phyloP scores from a whole-genome alignment of 345 rosid genomes.

The Syzygium jambos region DNA sequence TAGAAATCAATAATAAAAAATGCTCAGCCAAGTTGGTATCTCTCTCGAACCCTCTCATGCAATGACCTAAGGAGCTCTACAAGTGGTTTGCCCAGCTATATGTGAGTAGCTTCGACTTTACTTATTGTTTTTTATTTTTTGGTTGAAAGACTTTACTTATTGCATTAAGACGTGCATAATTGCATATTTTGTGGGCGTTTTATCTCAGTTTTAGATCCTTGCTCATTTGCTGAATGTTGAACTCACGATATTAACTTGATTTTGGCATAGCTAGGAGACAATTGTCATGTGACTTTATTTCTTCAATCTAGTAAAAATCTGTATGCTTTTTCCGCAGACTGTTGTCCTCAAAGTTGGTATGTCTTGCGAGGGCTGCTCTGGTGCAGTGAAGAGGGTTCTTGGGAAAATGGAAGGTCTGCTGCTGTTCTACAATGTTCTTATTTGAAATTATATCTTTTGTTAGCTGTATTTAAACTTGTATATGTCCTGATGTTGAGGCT shows the following conservation, averaged over 20 bases:
- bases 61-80: not conserved
- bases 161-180: not conserved
- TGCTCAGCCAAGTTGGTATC: not conserved
- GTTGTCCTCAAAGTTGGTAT: constrained; percentile 76
- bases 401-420: constrained; percentile 78
- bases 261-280: not conserved
- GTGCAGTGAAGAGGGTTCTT: constrained; percentile 80
- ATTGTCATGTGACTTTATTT: not conserved
- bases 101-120: not conserved
- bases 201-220: not conserved
- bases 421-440: not conserved
- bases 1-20: not conserved
- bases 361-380: constrained; percentile 78
- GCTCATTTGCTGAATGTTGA: not conserved
- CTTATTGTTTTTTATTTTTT: not conserved
- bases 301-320: not conserved
- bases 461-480: not conserved
- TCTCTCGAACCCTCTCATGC: not conserved
- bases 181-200: not conserved
- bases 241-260: not conserved
- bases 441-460: not conserved
- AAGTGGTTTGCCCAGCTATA: not conserved
- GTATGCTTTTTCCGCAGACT: constrained; percentile 38
- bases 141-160: no score
- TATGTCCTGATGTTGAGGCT: not conserved